Conservation (phyloP, 1,284 basidiomycete genomes). For the Ustilago trichophora region DNA sequence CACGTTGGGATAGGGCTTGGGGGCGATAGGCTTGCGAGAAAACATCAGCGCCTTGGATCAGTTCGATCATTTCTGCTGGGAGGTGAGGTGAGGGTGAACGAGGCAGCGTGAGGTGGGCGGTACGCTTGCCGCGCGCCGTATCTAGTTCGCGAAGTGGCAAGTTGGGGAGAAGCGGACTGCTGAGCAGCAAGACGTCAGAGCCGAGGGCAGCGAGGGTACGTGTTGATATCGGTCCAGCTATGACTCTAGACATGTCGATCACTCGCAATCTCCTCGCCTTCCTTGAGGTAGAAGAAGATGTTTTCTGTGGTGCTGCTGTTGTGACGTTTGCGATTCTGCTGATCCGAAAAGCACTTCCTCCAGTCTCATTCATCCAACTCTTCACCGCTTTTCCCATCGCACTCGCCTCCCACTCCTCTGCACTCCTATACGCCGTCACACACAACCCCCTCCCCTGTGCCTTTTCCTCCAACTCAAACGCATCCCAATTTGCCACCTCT, state of each 20-base stretch:
- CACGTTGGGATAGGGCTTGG: conserved; percentile 4
- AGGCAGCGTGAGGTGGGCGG: conserved; percentile 73
- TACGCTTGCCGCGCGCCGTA: conserved; percentile 75
- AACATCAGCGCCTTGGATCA: conserved; percentile 71
- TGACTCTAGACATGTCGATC: conserved; percentile 34
- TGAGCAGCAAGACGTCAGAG: conserved; percentile 73
- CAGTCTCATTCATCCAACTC: conserved; percentile 15
- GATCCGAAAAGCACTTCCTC: conserved; percentile 13
- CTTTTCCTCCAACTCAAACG: conserved; percentile 21
- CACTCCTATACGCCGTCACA: conserved; percentile 25
- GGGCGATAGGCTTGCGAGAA: conserved; percentile 75
- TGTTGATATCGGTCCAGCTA: conserved; percentile 15
- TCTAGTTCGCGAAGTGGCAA: conserved; percentile 73
- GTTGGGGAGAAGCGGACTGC: conserved; percentile 72
- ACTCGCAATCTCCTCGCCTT: background rate
- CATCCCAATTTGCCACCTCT: conserved; percentile 14
- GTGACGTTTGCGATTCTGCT: background rate
- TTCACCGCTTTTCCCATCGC: conserved; percentile 19
- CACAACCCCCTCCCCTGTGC: conserved; percentile 24
- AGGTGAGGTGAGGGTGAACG: background rate
- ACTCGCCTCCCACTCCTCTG: conserved; percentile 10
- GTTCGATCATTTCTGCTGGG: conserved; percentile 63
- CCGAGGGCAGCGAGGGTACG: conserved; percentile 70
- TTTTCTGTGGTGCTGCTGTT: too few relatives aligned
- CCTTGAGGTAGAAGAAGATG: too few relatives aligned